Conservation (phyloP, 108 stramenopile species). For the Nitzschia sp. region DNA sequence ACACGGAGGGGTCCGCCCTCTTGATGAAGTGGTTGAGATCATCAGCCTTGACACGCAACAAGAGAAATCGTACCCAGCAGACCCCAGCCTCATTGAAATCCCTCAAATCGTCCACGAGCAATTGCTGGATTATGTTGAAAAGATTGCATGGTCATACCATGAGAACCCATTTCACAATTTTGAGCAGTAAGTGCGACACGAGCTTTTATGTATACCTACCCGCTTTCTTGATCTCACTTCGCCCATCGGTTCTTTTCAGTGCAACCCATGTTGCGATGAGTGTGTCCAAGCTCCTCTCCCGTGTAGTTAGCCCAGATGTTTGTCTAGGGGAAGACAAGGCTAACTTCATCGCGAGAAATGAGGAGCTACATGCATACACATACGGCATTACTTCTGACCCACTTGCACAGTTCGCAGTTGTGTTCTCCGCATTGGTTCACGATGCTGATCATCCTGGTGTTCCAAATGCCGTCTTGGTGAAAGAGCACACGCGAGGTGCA, state of each 20-base stretch:
- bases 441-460: constrained; percentile 47
- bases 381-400: constrained; percentile 43
- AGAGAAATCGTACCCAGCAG: background rate
- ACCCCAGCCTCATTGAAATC: background rate
- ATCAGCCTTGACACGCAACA: constrained; percentile 21
- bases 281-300: constrained; percentile 18
- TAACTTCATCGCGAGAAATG: background rate
- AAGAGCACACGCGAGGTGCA: constrained; percentile 27
- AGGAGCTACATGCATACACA: background rate
- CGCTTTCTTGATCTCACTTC: too few relatives aligned
- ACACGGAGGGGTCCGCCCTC: constrained; percentile 1
- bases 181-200: constrained; percentile 3
- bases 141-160: constrained; percentile 8
- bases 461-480: constrained; percentile 43
- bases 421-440: constrained; percentile 43
- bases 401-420: constrained; percentile 38
- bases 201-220: too few relatives aligned
- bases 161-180: constrained; percentile 22
- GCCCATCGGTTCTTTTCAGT: too few relatives aligned
- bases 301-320: constrained; percentile 8
- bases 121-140: constrained; percentile 12
- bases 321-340: background rate
- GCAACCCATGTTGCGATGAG: constrained; percentile 21
- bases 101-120: constrained; percentile 6
- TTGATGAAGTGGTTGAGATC: constrained; percentile 38